These are phyloP conservation scores for Colletotrichum spaethianum DNA, from an alignment of 2,329 filamentous ascomycete genomes.

Conservation along the genomic window DNA sequence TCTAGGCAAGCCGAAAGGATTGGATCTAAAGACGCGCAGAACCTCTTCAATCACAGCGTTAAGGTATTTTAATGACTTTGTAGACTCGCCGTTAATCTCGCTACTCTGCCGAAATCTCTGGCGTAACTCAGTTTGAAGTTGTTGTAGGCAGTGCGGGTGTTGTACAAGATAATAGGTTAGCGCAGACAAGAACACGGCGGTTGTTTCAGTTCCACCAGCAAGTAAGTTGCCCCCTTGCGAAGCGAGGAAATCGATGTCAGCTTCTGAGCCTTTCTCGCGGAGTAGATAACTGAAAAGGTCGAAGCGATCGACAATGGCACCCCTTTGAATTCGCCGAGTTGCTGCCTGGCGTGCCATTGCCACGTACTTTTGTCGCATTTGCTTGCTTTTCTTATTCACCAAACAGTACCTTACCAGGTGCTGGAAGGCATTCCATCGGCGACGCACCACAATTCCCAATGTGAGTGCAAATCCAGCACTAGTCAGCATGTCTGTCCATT, in stretches of 20 bases:
- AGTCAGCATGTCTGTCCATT: constrained; percentile 17
- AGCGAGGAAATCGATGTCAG: constrained; percentile 12
- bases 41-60: constrained; percentile 22
- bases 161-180: constrained; percentile 13
- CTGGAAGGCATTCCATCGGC: constrained; percentile 10
- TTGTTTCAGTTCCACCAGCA: constrained; percentile 19
- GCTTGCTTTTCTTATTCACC: constrained; percentile 9
- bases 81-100: constrained; percentile 9
- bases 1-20: constrained; percentile 9
- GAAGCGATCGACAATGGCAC: background rate
- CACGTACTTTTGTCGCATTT: constrained; percentile 16
- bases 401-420: background rate
- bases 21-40: constrained; percentile 21
- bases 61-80: constrained; percentile 5
- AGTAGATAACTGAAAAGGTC: constrained; percentile 27
- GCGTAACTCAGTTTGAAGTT: constrained; percentile 5
- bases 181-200: constrained; percentile 3
- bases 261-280: constrained; percentile 16
- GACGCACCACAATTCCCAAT: background rate
- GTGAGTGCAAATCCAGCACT: constrained; percentile 21
- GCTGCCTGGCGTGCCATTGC: background rate
- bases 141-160: background rate
- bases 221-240: background rate
- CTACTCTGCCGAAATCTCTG: background rate
- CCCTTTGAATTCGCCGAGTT: background rate